Evolutionary conservation across 2,329 filamentous ascomycete genomes (phyloP).

Genomic region (Hypoxylon sp.): DNA sequence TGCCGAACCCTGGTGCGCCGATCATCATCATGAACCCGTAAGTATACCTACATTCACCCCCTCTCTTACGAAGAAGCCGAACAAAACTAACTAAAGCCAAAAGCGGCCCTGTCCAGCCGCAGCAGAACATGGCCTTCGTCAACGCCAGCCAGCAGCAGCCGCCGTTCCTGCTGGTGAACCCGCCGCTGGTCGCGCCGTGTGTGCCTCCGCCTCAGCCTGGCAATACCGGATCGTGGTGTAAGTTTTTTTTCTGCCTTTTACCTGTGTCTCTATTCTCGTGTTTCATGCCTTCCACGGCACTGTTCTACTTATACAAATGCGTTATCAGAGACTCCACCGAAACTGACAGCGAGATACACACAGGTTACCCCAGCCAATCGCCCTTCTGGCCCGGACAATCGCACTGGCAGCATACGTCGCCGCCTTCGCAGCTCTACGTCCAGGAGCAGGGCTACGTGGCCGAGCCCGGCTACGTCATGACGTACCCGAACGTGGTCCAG

Average conservation of each 20-base stretch:
- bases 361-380: conserved; percentile 33
- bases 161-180: conserved; percentile 37
- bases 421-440: conserved; percentile 13
- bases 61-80: background rate
- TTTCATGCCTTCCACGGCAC: too few species aligned
- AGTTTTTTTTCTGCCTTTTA: conserved; percentile 7
- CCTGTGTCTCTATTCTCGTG: background rate
- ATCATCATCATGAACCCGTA: conserved; percentile 21
- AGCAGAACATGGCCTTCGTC: conserved; percentile 1
- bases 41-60: too few species aligned
- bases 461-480: conserved; percentile 18
- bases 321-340: background rate
- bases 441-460: conserved; percentile 27
- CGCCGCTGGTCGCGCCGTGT: conserved; percentile 34
- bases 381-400: conserved; percentile 29
- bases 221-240: conserved; percentile 35
- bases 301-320: too few species aligned
- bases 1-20: conserved; percentile 7
- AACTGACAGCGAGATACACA: conserved; percentile 7
- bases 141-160: conserved; percentile 27
- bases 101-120: background rate
- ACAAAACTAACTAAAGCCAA: conserved; percentile 3
- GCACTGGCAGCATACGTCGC: conserved; percentile 15
- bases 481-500: background rate
- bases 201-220: conserved; percentile 26